These are phyloP conservation scores for Paramecium sonneborni DNA, from an alignment of 73 alveolate species.

Conservation along the genomic window DNA sequence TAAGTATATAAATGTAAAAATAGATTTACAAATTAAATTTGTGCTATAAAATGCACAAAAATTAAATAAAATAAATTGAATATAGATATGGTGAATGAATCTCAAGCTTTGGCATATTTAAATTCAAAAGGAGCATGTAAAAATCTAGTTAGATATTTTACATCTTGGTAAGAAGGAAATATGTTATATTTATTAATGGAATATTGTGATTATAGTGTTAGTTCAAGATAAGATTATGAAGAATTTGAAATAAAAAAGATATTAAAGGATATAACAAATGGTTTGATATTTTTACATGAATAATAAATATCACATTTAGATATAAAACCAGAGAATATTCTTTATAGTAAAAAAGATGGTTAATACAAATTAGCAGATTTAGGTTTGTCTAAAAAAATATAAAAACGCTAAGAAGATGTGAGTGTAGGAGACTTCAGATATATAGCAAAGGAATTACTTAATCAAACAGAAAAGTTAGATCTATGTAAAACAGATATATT, in stretches of 20 bases:
- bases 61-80: slow-evolving; percentile 50
- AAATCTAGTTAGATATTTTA: slow-evolving; percentile 78
- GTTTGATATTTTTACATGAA: slow-evolving; percentile 88
- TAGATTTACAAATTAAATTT: slow-evolving; percentile 74
- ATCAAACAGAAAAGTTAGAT: slow-evolving; percentile 57
- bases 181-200: slow-evolving; percentile 80
- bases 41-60: slow-evolving; percentile 79
- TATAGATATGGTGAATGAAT: slow-evolving; percentile 69
- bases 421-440: slow-evolving; percentile 87
- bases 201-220: slow-evolving; percentile 73
- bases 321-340: slow-evolving; percentile 94
- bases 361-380: slow-evolving; percentile 91
- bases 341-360: slow-evolving; percentile 75
- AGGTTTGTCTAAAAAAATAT: slow-evolving; percentile 80
- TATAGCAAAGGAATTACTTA: slow-evolving; percentile 78
- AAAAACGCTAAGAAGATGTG: slow-evolving; percentile 69
- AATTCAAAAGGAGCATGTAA: slow-evolving; percentile 74
- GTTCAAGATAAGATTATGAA: not conserved
- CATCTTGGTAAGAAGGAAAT: slow-evolving; percentile 81
- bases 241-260: slow-evolving; percentile 71
- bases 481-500: slow-evolving; percentile 68
- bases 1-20: slow-evolving; percentile 72
- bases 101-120: slow-evolving; percentile 78
- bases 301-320: slow-evolving; percentile 94
- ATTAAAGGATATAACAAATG: slow-evolving; percentile 78